A percentile compares a stretch with the other conserved stretches of the same genome.
Evolutionary conservation across 2,329 filamentous ascomycete genomes (phyloP).

Genomic region (Ophiocordyceps australis): DNA sequence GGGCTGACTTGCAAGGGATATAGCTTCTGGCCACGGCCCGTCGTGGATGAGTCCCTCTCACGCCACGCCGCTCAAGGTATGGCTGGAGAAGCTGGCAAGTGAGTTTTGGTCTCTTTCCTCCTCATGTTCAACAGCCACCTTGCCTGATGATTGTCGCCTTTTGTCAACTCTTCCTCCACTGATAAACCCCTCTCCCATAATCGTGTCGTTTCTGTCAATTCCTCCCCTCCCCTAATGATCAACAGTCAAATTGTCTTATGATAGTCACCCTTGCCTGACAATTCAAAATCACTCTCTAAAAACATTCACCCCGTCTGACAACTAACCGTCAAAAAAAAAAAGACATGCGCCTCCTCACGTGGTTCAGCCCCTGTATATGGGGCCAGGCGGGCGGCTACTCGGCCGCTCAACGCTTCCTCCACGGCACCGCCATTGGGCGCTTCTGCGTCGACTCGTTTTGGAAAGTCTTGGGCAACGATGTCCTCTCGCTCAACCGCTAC

Average conservation of each 20-base stretch:
- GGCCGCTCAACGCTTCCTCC: conserved; percentile 32
- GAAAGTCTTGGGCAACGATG: conserved; percentile 35
- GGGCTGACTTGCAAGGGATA: conserved; percentile 1
- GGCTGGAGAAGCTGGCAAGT: conserved; percentile 49
- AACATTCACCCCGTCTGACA: too few relatives aligned
- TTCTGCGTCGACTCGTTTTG: conserved; percentile 38
- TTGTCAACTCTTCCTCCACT: too few relatives aligned
- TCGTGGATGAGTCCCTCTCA: conserved; percentile 39
- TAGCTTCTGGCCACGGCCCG: conserved; percentile 34
- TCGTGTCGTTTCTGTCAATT: too few relatives aligned
- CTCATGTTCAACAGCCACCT: too few relatives aligned
- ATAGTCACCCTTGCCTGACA: too few relatives aligned
- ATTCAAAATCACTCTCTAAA: too few relatives aligned
- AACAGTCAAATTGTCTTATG: too few relatives aligned
- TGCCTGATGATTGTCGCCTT: too few relatives aligned
- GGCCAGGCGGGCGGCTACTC: conserved; percentile 42
- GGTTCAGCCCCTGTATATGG: conserved; percentile 62
- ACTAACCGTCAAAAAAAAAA: too few relatives aligned
- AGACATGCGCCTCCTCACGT: conserved; percentile 48
- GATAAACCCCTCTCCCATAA: too few relatives aligned
- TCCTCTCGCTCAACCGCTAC: conserved; percentile 32
- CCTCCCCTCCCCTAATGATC: too few relatives aligned
- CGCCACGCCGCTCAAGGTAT: conserved; percentile 49
- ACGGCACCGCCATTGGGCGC: conserved; percentile 37
- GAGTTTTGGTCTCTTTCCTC: conserved; percentile 5